Conservation (phyloP, 2,329 filamentous ascomycete genomes). For the Penicillium frequentans region DNA sequence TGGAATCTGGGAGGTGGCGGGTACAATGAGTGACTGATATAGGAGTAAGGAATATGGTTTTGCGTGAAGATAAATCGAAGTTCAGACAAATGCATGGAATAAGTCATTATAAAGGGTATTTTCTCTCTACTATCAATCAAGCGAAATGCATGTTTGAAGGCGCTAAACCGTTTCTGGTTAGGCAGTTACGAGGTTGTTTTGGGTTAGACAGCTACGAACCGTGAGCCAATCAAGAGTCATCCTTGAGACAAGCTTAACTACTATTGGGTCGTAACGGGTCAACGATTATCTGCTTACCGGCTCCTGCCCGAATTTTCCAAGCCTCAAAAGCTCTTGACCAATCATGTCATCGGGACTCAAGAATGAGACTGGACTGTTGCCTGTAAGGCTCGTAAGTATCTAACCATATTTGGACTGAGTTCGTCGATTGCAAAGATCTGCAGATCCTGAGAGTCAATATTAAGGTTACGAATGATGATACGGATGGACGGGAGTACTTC, state of each 20-base stretch:
- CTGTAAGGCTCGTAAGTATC: background rate
- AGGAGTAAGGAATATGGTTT: background rate
- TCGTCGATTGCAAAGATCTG: background rate
- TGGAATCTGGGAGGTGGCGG: background rate
- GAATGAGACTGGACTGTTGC: background rate
- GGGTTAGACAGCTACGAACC: background rate
- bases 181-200: background rate
- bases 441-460: background rate
- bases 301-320: no score
- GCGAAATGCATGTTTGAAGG: background rate
- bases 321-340: no score
- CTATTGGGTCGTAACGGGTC: background rate
- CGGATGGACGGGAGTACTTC: no score
- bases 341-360: background rate
- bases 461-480: no score
- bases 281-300: no score
- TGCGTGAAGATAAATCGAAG: background rate
- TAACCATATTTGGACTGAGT: background rate
- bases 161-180: background rate
- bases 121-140: no score
- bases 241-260: background rate
- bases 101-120: no score
- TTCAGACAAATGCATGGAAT: background rate
- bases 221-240: background rate
- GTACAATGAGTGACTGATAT: background rate